Base-by-base conservation (phyloP, 768 basidiomycete species). In the Amanita thiersii region DNA sequence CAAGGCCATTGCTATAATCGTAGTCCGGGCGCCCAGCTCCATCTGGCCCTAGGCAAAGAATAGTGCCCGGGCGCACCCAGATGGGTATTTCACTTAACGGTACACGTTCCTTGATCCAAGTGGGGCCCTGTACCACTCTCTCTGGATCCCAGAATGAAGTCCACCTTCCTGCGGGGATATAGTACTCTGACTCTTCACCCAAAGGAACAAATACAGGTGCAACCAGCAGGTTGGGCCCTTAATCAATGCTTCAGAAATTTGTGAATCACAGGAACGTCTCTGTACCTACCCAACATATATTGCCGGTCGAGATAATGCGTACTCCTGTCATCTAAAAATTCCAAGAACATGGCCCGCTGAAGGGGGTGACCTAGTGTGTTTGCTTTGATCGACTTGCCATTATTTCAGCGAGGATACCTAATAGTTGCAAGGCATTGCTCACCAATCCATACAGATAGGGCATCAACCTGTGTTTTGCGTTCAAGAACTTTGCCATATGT, bases 401-500 rank as follows among this genome's bases (percentile, higher is more conserved):
- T n/a, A 26, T 46, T 40, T 8, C 9, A 29, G 18, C 23, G 28
- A 31, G 9, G 35, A 32, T 20, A 46, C 26, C 41, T 19, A 12
- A 26, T 12, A 24, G 31, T 32, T 18, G 15, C 18, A 17, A 45
- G 12, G 19, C 12, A 24, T 4, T 24, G 56, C 68, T 44, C 48
- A 77, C 76, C 44, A 76, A 58, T 35, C 69, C 58, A 46, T 79
- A 79, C 10, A 87, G 56, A 55, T 86, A 85, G 0, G 83, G 85
- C 81, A 85, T 85, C 38, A 87, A 61, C 26, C 80, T 61, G 58
- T 84, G 73, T 54, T 83, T 86, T 7, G 69, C 66, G 41, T 78
- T 70, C 33, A 84, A 60, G 56, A 80, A 70, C 48, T 63, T 70
- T 9, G 77, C 66, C 77, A 81, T 78, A 52, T 67, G 72, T 46